These are phyloP conservation scores for Allium sativum DNA, from an alignment of 106 monocot species.

Conservation along the genomic window DNA sequence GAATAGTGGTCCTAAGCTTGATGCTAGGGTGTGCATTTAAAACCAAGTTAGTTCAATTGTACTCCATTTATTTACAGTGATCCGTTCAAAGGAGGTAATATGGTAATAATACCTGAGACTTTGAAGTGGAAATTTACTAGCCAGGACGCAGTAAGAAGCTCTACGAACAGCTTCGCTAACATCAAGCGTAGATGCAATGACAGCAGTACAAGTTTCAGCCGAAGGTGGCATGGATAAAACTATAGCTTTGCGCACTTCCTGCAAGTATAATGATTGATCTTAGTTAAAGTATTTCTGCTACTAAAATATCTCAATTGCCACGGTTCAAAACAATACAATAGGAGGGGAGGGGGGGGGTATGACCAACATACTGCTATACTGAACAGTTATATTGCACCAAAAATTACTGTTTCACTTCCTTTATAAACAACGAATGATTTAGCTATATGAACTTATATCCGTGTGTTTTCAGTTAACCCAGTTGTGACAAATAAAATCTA, in stretches of 20 bases:
- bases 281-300: not conserved
- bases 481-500: too few relatives aligned
- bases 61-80: not conserved
- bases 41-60: constrained; percentile 8
- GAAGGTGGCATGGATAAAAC: constrained; percentile 71
- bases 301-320: too few relatives aligned
- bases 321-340: too few relatives aligned
- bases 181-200: constrained; percentile 73
- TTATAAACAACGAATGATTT: too few relatives aligned
- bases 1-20: constrained; percentile 68
- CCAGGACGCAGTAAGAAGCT: constrained; percentile 62
- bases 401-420: too few relatives aligned
- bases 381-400: too few relatives aligned
- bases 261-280: constrained; percentile 2
- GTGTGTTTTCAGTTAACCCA: too few relatives aligned
- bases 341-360: too few relatives aligned
- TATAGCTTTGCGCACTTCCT: constrained; percentile 80
- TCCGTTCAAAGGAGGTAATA: not conserved
- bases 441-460: too few relatives aligned
- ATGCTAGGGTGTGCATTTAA: constrained; percentile 38
- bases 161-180: constrained; percentile 72
- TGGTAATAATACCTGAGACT: constrained; percentile 71
- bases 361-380: too few relatives aligned
- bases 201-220: constrained; percentile 28
- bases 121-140: constrained; percentile 85